Conservation (phyloP, 2,329 filamentous ascomycete species). For the Dothideomycetidae sp. region DNA sequence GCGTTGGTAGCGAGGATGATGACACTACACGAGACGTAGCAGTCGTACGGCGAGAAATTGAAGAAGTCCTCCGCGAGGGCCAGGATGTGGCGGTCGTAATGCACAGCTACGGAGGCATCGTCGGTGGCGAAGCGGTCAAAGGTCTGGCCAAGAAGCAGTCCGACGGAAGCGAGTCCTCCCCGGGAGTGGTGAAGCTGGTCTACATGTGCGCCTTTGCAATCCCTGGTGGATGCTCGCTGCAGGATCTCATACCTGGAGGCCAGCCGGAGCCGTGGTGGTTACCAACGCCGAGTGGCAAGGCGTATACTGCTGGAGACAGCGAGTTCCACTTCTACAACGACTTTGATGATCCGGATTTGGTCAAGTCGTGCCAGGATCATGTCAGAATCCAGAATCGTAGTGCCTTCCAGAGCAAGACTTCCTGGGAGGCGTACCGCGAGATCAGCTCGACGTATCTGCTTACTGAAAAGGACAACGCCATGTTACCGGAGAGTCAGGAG, state of each 20-base stretch:
- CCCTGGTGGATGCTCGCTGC: constrained; percentile 13
- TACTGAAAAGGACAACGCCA: constrained; percentile 27
- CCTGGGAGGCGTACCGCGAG: constrained; percentile 25
- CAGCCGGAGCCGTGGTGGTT: constrained; percentile 9
- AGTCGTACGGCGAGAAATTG: constrained; percentile 13
- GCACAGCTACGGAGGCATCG: constrained; percentile 21
- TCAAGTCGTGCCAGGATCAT: constrained; percentile 12
- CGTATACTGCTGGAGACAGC: constrained; percentile 5
- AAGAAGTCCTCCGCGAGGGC: constrained; percentile 13
- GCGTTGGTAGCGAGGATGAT: constrained; percentile 13
- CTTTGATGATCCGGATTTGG: constrained; percentile 15
- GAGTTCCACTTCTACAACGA: constrained; percentile 25
- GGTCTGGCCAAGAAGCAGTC: constrained; percentile 12
- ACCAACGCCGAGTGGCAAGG: constrained; percentile 4
- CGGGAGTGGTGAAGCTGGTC: constrained; percentile 16
- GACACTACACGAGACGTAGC: constrained; percentile 15
- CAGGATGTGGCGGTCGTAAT: constrained; percentile 18
- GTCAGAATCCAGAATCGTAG: constrained; percentile 20
- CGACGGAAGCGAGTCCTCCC: constrained; percentile 9
- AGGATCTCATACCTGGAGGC: constrained; percentile 11
- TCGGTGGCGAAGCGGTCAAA: constrained; percentile 17
- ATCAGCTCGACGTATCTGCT: constrained; percentile 29
- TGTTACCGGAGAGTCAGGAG: constrained; percentile 24
- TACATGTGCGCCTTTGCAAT: constrained; percentile 17
- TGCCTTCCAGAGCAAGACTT: constrained; percentile 14